Percentiles rank a stretch among this genome's conserved stretches.
These are phyloP conservation scores for Aureobasidium sp. DNA, from an alignment of 2,329 filamentous ascomycete genomes.

Conservation along the genomic window DNA sequence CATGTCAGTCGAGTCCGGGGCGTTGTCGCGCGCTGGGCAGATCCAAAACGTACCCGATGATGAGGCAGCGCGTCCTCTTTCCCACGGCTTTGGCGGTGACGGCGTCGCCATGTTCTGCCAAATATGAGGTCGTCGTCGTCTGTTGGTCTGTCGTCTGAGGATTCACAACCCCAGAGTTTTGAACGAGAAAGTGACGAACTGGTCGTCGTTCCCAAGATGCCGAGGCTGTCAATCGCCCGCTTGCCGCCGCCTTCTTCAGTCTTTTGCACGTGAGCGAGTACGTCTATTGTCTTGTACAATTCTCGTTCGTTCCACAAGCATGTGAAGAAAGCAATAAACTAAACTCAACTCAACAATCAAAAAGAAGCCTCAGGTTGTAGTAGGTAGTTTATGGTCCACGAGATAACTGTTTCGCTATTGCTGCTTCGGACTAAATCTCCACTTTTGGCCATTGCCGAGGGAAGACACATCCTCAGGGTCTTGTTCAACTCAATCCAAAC, in stretches of 20 bases:
- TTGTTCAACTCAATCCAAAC: neutral
- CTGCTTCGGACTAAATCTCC: slow-evolving; percentile 4
- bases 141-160: neutral
- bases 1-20: neutral
- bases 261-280: neutral
- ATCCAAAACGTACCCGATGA: slow-evolving; percentile 23
- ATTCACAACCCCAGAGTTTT: slow-evolving; percentile 4
- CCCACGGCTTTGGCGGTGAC: slow-evolving; percentile 97
- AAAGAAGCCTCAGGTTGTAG: neutral
- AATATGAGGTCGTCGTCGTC: neutral
- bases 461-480: neutral
- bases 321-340: too few relatives aligned
- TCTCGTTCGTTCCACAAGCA: neutral
- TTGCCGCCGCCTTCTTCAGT: neutral
- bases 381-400: too few relatives aligned
- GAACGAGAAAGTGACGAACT: slow-evolving; percentile 2
- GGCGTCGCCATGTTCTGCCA: slow-evolving; percentile 15
- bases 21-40: neutral
- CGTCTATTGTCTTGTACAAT: neutral
- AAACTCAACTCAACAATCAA: neutral
- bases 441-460: slow-evolving; percentile 4
- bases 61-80: slow-evolving; percentile 60
- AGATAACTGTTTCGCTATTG: neutral
- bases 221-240: slow-evolving; percentile 8
- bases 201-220: neutral